Conservation (phyloP, 805 yeast genomes). For the Candida broadrunensis region DNA sequence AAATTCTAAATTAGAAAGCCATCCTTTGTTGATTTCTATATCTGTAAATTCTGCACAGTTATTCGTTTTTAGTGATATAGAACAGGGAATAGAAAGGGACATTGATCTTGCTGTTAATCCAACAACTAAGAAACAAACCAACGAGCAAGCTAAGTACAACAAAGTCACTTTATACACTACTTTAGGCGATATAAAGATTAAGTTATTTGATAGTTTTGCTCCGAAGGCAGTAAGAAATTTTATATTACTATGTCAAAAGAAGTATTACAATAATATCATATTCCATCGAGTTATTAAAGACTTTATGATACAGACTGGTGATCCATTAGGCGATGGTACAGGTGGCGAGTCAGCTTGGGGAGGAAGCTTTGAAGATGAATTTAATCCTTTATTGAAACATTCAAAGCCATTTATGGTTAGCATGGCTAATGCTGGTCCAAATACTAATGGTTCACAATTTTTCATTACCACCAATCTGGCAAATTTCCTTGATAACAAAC, state of each 20-base stretch:
- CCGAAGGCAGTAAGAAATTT: constrained; percentile 45
- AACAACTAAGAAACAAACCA: not conserved
- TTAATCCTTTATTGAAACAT: constrained; percentile 21
- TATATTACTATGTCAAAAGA: constrained; percentile 25
- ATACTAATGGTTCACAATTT: constrained; percentile 23
- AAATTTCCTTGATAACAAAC: constrained; percentile 17
- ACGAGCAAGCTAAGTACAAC: not conserved
- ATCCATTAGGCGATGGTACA: constrained; percentile 21
- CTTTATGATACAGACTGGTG: constrained; percentile 26
- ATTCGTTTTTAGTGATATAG: constrained; percentile 8
- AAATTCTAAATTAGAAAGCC: constrained; percentile 10
- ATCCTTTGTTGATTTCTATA: constrained; percentile 11
- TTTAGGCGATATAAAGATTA: constrained; percentile 39
- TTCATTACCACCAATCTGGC: constrained; percentile 20
- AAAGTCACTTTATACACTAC: constrained; percentile 30
- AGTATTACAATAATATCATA: constrained; percentile 37
- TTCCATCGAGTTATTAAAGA: constrained; percentile 22
- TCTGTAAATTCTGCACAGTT: constrained; percentile 9
- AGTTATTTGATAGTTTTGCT: constrained; percentile 29
- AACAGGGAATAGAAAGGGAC: no score
- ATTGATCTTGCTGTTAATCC: no score
- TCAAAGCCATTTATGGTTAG: constrained; percentile 29
- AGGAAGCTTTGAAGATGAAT: constrained; percentile 24
- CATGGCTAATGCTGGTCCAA: constrained; percentile 15
- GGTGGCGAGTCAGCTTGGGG: constrained; percentile 28